A percentile compares a stretch with the other conserved stretches of the same genome.
These are phyloP conservation scores for Cladophialophora chaetospira DNA, from an alignment of 2,329 filamentous ascomycete species.

Conservation along the genomic window DNA sequence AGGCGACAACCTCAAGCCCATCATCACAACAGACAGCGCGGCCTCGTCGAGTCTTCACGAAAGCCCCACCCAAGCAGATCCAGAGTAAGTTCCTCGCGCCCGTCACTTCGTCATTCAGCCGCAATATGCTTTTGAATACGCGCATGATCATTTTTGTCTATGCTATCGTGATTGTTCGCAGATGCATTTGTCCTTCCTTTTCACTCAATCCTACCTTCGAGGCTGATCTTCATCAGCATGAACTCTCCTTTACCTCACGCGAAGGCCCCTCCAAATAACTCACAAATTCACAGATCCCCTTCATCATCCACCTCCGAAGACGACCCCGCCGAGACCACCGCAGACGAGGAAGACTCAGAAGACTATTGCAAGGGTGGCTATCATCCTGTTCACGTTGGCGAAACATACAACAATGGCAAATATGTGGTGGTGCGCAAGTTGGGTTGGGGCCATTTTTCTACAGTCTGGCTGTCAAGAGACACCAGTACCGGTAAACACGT, in stretches of 20 bases:
- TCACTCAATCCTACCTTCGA: constrained; percentile 15
- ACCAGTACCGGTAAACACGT: constrained; percentile 90
- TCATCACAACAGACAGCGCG: constrained; percentile 62
- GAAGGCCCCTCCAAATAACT: constrained; percentile 49
- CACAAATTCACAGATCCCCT: constrained; percentile 70
- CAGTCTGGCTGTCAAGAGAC: constrained; percentile 82
- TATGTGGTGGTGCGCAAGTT: constrained; percentile 96
- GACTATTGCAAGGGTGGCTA: constrained; percentile 99
- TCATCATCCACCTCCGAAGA: constrained; percentile 80
- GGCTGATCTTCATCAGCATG: constrained; percentile 35
- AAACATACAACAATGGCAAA: constrained; percentile 96
- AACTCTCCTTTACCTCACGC: constrained; percentile 46
- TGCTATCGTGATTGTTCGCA: constrained; percentile 11
- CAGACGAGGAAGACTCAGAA: constrained; percentile 97
- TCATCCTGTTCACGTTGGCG: constrained; percentile 90
- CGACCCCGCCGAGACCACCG: constrained; percentile 77
- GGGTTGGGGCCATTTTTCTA: constrained; percentile 99
- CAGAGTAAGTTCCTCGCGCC: constrained; percentile 30
- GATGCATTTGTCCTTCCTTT: constrained; percentile 5
- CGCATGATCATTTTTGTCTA: constrained; percentile 13
- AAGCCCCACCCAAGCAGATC: constrained; percentile 44
- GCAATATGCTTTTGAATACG: neutral
- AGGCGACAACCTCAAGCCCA: constrained; percentile 65
- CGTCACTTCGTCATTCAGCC: constrained; percentile 1
- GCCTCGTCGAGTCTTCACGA: constrained; percentile 30